phyloP scores from a whole-genome alignment of 768 basidiomycete species.

The Pleurotus sapidus region DNA sequence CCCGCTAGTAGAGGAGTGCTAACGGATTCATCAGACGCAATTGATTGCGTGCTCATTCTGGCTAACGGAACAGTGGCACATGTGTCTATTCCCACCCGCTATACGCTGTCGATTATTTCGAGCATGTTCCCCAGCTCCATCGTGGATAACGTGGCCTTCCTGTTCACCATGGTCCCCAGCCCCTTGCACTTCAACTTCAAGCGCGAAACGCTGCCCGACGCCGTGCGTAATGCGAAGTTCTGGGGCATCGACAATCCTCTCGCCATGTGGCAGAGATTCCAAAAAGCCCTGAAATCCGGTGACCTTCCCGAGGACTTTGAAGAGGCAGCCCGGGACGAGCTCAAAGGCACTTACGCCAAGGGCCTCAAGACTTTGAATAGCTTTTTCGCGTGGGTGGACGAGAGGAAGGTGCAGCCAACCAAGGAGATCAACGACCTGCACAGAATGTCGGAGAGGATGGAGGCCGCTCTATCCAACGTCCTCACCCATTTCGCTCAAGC shows the following conservation, averaged over 20 bases:
- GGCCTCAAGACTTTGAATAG: slow-evolving; percentile 8
- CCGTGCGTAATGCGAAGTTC: slow-evolving; percentile 6
- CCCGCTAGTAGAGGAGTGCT: not conserved
- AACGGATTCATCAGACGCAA: slow-evolving; percentile 1
- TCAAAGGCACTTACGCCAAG: slow-evolving; percentile 7
- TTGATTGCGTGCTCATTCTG: slow-evolving; percentile 24
- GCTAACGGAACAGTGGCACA: slow-evolving; percentile 22
- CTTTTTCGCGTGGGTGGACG: slow-evolving; percentile 14
- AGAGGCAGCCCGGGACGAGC: not conserved
- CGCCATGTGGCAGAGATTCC: slow-evolving; percentile 8
- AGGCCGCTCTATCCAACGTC: slow-evolving; percentile 5
- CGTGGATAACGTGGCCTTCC: slow-evolving; percentile 20
- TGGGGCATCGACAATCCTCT: slow-evolving; percentile 15
- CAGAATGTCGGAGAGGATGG: slow-evolving; percentile 9
- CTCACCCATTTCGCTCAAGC: slow-evolving; percentile 10
- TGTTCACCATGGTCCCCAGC: slow-evolving; percentile 20
- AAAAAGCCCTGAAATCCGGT: not conserved
- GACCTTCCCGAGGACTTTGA: not conserved
- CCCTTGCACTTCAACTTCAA: slow-evolving; percentile 20
- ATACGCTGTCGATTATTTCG: slow-evolving; percentile 18
- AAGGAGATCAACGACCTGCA: slow-evolving; percentile 11
- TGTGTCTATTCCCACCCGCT: slow-evolving; percentile 17
- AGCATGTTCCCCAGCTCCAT: slow-evolving; percentile 22
- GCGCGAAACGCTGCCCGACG: slow-evolving; percentile 10
- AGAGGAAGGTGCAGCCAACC: slow-evolving; percentile 13